A percentile compares a stretch with the other conserved stretches of the same genome.
These are phyloP conservation scores for Talaromyces stipitatus DNA, from an alignment of 495 filamentous ascomycete species.

Conservation along the genomic window DNA sequence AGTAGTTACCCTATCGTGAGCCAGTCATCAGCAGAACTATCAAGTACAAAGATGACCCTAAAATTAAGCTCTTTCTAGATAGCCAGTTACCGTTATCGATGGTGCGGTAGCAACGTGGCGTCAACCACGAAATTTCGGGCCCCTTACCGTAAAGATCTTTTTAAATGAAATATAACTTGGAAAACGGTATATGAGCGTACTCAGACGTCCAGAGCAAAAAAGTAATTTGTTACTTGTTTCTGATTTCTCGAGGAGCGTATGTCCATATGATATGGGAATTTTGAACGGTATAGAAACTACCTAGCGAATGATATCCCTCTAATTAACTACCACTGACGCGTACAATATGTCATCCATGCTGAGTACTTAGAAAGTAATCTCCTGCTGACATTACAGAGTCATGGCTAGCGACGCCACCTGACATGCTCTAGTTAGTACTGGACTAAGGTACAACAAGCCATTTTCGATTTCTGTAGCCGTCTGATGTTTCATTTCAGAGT, in stretches of 20 bases:
- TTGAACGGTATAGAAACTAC: too few species aligned
- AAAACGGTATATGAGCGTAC: too few species aligned
- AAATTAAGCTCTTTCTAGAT: background rate
- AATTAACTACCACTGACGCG: background rate
- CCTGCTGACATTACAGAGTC: background rate
- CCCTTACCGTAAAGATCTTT: background rate
- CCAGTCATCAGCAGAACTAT: conserved; percentile 1
- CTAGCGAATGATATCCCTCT: background rate
- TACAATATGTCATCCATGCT: background rate
- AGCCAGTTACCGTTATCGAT: background rate
- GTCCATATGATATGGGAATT: too few species aligned
- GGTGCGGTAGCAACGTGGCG: conserved; percentile 3
- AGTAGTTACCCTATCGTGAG: background rate
- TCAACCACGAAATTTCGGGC: background rate
- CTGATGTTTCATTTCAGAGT: background rate
- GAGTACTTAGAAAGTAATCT: background rate
- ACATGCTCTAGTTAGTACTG: background rate
- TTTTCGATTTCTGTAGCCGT: background rate
- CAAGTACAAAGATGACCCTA: background rate
- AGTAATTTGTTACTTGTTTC: too few species aligned
- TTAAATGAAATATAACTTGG: too few species aligned
- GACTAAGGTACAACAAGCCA: background rate
- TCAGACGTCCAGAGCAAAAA: too few species aligned
- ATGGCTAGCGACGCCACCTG: background rate
- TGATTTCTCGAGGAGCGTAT: too few species aligned